phyloP scores from a whole-genome alignment of 805 yeast genomes.

The Saccharomyces paradoxus region DNA sequence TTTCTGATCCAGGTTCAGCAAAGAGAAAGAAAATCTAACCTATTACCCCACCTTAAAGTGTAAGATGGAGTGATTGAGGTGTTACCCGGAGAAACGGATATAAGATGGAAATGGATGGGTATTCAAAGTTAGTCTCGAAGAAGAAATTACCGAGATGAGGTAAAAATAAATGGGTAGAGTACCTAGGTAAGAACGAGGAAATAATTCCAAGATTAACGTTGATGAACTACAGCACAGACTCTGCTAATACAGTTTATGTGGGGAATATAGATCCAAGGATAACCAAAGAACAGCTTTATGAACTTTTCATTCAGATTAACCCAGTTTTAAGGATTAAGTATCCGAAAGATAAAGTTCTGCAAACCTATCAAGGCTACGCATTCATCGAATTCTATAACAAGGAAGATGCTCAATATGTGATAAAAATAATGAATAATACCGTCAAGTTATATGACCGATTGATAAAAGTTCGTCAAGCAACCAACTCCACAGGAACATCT shows the following conservation, averaged over 20 bases:
- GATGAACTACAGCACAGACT: conserved; percentile 23
- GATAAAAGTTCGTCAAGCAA: conserved; percentile 46
- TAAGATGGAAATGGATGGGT: background rate
- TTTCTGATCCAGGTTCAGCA: background rate
- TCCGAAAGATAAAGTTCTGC: conserved; percentile 70
- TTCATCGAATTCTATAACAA: conserved; percentile 62
- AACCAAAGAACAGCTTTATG: conserved; percentile 64
- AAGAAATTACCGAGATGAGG: background rate
- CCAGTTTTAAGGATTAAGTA: conserved; percentile 63
- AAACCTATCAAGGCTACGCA: conserved; percentile 78
- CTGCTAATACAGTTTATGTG: conserved; percentile 56
- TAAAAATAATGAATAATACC: conserved; percentile 48
- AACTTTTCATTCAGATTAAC: conserved; percentile 76
- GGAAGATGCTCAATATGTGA: conserved; percentile 64
- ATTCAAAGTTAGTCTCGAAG: background rate
- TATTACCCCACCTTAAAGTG: too few relatives aligned
- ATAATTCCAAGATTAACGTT: background rate
- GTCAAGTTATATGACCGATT: conserved; percentile 50
- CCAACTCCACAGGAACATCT: conserved; percentile 6
- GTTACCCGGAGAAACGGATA: background rate
- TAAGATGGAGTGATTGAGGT: too few relatives aligned
- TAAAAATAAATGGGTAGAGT: background rate
- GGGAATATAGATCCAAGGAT: conserved; percentile 78
- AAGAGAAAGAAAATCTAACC: background rate
- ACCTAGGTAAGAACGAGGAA: background rate